A percentile compares a stretch with the other conserved stretches of the same genome.
These are phyloP conservation scores for Austroboletus niveus DNA, from an alignment of 1,284 basidiomycete species.

Conservation along the genomic window DNA sequence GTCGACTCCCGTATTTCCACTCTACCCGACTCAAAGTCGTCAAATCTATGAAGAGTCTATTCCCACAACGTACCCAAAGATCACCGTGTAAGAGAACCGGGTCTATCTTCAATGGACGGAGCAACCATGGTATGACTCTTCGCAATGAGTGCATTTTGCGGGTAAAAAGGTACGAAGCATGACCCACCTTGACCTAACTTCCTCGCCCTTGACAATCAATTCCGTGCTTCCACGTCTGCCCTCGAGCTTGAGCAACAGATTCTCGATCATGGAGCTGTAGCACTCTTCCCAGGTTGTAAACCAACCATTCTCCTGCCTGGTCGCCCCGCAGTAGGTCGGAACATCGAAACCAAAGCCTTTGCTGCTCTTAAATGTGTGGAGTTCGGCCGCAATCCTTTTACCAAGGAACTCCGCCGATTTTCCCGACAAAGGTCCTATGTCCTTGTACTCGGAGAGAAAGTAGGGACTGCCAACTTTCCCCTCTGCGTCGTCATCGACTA, in stretches of 20 bases:
- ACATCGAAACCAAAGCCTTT: slow-evolving; percentile 73
- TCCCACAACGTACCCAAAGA: slow-evolving; percentile 60
- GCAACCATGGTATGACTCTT: slow-evolving; percentile 76
- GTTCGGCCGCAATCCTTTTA: slow-evolving; percentile 59
- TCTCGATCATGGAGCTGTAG: slow-evolving; percentile 67
- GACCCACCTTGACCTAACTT: slow-evolving; percentile 57
- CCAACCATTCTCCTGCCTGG: slow-evolving; percentile 76
- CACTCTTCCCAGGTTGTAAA: slow-evolving; percentile 70
- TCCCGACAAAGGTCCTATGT: slow-evolving; percentile 48
- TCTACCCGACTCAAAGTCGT: slow-evolving; percentile 40
- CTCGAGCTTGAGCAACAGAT: slow-evolving; percentile 57
- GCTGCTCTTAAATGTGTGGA: slow-evolving; percentile 55
- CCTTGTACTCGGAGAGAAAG: slow-evolving; percentile 76
- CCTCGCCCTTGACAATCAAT: slow-evolving; percentile 54
- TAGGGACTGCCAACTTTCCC: slow-evolving; percentile 47
- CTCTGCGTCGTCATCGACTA: slow-evolving; percentile 34
- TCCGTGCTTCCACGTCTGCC: slow-evolving; percentile 44
- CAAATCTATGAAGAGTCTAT: neutral
- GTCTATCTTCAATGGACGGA: slow-evolving; percentile 57
- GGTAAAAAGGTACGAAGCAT: neutral
- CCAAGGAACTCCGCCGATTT: slow-evolving; percentile 54
- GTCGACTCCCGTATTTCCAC: slow-evolving; percentile 71
- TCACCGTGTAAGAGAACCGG: slow-evolving; percentile 86
- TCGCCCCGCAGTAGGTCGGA: slow-evolving; percentile 80
- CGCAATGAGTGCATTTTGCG: slow-evolving; percentile 8